Percentiles rank a stretch among this genome's conserved stretches.
phyloP scores from a whole-genome alignment of 192 early-diverging fungal genomes.

The Coemansia sp. region DNA sequence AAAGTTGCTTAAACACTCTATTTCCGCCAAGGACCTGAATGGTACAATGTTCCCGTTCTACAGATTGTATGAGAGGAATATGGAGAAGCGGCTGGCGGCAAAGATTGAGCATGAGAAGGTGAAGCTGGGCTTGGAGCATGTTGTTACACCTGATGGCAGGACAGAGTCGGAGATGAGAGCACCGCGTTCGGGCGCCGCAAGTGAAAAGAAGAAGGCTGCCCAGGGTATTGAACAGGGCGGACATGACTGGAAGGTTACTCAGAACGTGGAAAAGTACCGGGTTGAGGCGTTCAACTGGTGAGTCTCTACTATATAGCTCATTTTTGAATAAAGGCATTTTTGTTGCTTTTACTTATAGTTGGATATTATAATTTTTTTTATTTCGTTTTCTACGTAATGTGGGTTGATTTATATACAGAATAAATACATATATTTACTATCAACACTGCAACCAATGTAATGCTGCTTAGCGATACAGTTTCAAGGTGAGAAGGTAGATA shows the following conservation, averaged over 20 bases:
- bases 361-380: too few relatives aligned
- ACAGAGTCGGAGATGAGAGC: slow-evolving; percentile 45
- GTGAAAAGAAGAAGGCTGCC: slow-evolving; percentile 35
- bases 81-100: slow-evolving; percentile 29
- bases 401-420: too few relatives aligned
- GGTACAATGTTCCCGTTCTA: too few relatives aligned
- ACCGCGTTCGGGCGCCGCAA: slow-evolving; percentile 22
- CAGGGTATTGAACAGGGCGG: slow-evolving; percentile 40
- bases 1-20: too few relatives aligned
- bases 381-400: too few relatives aligned
- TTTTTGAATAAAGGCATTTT: too few relatives aligned
- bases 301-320: too few relatives aligned
- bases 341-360: too few relatives aligned
- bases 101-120: slow-evolving; percentile 39
- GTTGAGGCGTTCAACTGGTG: slow-evolving; percentile 52
- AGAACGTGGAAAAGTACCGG: slow-evolving; percentile 50
- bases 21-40: too few relatives aligned
- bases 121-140: slow-evolving; percentile 46
- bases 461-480: too few relatives aligned
- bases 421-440: slow-evolving; percentile 1
- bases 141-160: slow-evolving; percentile 43
- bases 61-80: slow-evolving; percentile 37
- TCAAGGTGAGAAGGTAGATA: too few relatives aligned
- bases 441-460: too few relatives aligned
- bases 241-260: slow-evolving; percentile 47